Percentiles rank a stretch among this genome's conserved stretches.
Evolutionary conservation across 768 basidiomycete species (phyloP).

Genomic region (Phylloporus sp.): DNA sequence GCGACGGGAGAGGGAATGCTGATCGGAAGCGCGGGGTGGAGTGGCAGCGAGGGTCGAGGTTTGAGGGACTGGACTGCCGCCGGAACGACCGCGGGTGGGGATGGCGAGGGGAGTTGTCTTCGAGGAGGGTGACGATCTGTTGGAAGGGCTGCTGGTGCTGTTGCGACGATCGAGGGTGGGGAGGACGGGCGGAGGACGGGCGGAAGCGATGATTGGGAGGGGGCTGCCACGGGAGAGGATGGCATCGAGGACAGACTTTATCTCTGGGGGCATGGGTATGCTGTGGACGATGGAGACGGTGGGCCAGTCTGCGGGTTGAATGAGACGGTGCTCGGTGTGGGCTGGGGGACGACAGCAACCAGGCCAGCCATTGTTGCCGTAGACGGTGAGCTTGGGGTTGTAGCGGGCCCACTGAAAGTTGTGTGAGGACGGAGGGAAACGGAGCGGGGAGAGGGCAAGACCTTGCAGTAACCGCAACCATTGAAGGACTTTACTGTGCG

Average conservation of each 20-base stretch:
- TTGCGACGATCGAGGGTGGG: conserved; percentile 44
- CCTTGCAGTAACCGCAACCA: conserved; percentile 90
- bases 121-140: conserved; percentile 27
- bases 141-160: conserved; percentile 32
- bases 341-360: conserved; percentile 82
- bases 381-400: conserved; percentile 51
- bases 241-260: conserved; percentile 62
- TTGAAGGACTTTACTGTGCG: conserved; percentile 70
- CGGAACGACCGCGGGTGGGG: conserved; percentile 45
- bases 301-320: conserved; percentile 74
- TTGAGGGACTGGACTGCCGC: conserved; percentile 45
- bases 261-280: conserved; percentile 65
- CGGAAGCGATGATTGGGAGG: conserved; percentile 25
- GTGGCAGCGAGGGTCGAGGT: conserved; percentile 19
- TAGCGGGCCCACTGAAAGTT: conserved; percentile 67
- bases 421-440: conserved; percentile 24
- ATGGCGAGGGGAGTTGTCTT: conserved; percentile 35
- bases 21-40: conserved; percentile 38
- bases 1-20: conserved; percentile 41
- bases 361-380: conserved; percentile 77
- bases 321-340: conserved; percentile 51
- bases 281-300: conserved; percentile 72
- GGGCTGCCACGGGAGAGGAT: conserved; percentile 39
- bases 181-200: conserved; percentile 23
- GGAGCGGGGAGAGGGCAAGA: conserved; percentile 27